phyloP scores from a whole-genome alignment of 2,329 filamentous ascomycete species.

The Fusarium proliferatum region DNA sequence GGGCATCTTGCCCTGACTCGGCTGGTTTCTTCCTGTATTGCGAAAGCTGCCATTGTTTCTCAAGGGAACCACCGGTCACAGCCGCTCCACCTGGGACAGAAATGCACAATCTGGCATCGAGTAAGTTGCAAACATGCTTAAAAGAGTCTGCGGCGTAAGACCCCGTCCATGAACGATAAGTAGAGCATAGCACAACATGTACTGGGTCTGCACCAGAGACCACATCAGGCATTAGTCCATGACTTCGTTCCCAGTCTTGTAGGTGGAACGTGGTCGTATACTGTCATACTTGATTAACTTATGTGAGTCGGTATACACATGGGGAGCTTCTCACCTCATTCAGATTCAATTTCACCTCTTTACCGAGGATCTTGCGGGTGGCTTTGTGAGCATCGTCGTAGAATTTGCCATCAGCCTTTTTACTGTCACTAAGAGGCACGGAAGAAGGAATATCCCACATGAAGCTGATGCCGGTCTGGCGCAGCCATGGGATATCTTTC shows the following conservation, averaged over 20 bases:
- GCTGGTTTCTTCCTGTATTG: not conserved
- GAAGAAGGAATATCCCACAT: not conserved
- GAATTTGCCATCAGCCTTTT: not conserved
- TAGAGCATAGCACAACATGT: not conserved
- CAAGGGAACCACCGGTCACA: not conserved
- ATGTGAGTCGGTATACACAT: rapidly evolving
- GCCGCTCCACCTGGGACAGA: not conserved
- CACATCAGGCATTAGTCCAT: not conserved
- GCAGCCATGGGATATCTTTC: not conserved
- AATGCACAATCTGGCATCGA: not conserved
- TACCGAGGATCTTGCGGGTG: not conserved
- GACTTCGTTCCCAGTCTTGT: not conserved
- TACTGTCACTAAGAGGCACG: not conserved
- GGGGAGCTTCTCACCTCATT: not conserved
- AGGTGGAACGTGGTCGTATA: not conserved
- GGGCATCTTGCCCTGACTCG: not conserved
- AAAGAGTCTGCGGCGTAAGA: not conserved
- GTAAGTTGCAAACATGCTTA: not conserved
- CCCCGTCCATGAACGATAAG: not conserved
- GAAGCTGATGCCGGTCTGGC: not conserved
- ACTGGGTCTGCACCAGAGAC: not conserved
- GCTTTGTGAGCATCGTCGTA: not conserved
- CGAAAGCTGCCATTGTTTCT: not conserved
- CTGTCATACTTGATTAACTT: not conserved
- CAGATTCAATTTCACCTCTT: not conserved